phyloP scores from a whole-genome alignment of 2,329 filamentous ascomycete species.

The Fusarium dimerum region DNA sequence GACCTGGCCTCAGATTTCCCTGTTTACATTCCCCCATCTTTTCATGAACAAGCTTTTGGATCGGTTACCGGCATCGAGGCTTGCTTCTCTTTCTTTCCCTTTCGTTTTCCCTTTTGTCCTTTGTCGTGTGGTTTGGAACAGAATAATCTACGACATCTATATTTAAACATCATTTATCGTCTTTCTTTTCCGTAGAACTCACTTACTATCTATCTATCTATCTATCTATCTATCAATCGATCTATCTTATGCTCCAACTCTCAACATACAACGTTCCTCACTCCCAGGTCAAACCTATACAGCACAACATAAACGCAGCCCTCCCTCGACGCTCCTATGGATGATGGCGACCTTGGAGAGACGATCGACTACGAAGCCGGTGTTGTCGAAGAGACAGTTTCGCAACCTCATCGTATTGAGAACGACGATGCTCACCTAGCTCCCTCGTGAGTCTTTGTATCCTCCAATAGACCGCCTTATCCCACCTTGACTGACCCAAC shows the following conservation, averaged over 20 bases:
- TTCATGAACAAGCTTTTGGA: neutral
- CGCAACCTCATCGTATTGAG: constrained; percentile 31
- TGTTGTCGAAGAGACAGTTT: constrained; percentile 25
- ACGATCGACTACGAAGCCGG: constrained; percentile 39
- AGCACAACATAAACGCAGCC: constrained; percentile 4
- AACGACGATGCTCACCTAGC: constrained; percentile 45
- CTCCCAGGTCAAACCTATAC: neutral
- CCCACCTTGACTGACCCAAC: constrained; percentile 1
- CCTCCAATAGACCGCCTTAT: neutral
- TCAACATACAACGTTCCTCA: neutral
- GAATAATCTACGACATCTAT: too few relatives aligned
- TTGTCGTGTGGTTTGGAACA: too few relatives aligned
- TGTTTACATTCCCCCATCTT: neutral
- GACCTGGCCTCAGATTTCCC: neutral
- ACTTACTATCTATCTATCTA: neutral
- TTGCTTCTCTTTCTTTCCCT: neutral
- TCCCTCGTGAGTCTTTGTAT: constrained; percentile 40
- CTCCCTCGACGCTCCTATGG: constrained; percentile 32
- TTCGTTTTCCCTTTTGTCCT: too few relatives aligned
- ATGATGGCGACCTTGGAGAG: constrained; percentile 42
- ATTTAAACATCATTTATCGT: too few relatives aligned
- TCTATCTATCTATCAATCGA: neutral
- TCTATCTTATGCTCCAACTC: neutral
- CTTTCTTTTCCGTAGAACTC: too few relatives aligned
- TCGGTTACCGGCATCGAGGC: neutral